Evolutionary conservation across 371 early-diverging fungal species (phyloP), one percentile per base, ranked within the genome.

Genomic region (Zopfochytrium polystomum): DNA sequence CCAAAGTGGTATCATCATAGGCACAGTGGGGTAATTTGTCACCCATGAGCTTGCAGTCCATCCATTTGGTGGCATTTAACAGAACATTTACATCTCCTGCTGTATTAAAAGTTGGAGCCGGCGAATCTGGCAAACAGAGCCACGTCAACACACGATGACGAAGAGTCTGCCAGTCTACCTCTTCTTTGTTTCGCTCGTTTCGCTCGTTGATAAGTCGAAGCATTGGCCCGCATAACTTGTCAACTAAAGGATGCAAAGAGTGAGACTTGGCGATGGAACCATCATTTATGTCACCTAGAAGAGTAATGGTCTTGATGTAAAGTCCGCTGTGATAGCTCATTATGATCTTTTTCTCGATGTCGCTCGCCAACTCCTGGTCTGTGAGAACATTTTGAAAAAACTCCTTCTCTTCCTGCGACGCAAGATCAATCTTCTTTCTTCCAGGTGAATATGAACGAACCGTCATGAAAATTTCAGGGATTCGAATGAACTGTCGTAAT

Each of bases 181-280:
- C 67, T 3, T 15, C 50, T 31, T 60, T 13, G 52, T 71, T 71
- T 35, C 60, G 23, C n/a, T 33, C 59, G 47, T 64, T 60, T 25
- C 77, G 65, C 32, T 73, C 73, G 0, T 62, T 60, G 2, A 71
- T 52, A 50, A 74, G 52, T 58, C 79, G 77, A 0, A 78, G 71
- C 1, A 82, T 73, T 2, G 86, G 86, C 4, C 76, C 65, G 23
- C 84, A 74, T 33, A 84, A 60, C 20, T 79, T 80, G 52, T 86
- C 86, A 1, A 84, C 75, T 45, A 80, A 58, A 62, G 72, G 73
- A 57, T 20, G 15, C 26, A 25, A 7, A 55, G 13, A 25, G 9
- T 7, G 47, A 34, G 11, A 26, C 11, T 13, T 20, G 43, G 5
- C 4, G 29, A 57, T 26, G 46, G 25, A 7, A 52, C 31, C 13